These are phyloP conservation scores for Pyrenophora graminea DNA, from an alignment of 2,329 filamentous ascomycete genomes.

Conservation along the genomic window DNA sequence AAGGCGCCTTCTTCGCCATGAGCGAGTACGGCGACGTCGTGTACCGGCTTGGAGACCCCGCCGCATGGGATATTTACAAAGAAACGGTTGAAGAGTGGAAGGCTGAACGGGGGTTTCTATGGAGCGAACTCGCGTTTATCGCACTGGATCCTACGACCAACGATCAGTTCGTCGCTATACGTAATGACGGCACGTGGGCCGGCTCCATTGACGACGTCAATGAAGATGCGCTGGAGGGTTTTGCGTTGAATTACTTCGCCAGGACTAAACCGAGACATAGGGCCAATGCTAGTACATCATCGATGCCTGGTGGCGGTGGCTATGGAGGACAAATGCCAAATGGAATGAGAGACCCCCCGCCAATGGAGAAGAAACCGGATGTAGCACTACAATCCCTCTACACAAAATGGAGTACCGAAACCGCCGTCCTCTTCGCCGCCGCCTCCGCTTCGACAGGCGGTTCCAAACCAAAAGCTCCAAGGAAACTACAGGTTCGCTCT, in stretches of 20 bases:
- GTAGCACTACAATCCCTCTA: conserved; percentile 33
- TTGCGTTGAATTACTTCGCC: conserved; percentile 39
- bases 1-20: conserved; percentile 43
- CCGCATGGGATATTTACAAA: conserved; percentile 36
- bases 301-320: neutral
- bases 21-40: conserved; percentile 44
- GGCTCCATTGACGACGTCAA: conserved; percentile 42
- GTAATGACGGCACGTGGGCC: conserved; percentile 42
- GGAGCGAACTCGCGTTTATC: conserved; percentile 39
- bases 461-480: conserved; percentile 18
- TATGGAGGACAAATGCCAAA: conserved; percentile 1
- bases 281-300: conserved; percentile 17
- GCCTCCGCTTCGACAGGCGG: conserved; percentile 31
- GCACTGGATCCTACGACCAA: conserved; percentile 33
- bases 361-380: conserved; percentile 18
- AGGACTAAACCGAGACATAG: conserved; percentile 22
- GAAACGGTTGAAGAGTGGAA: conserved; percentile 46
- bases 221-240: conserved; percentile 38
- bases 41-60: conserved; percentile 29
- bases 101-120: conserved; percentile 33
- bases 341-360: neutral
- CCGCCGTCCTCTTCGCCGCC: conserved; percentile 31
- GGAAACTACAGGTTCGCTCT: conserved; percentile 38
- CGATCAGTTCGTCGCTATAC: conserved; percentile 44
- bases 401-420: conserved; percentile 37